Evolutionary conservation across 192 early-diverging fungal species (phyloP), one percentile per base, ranked within the genome.

Genomic region (Coemansia sp.): DNA sequence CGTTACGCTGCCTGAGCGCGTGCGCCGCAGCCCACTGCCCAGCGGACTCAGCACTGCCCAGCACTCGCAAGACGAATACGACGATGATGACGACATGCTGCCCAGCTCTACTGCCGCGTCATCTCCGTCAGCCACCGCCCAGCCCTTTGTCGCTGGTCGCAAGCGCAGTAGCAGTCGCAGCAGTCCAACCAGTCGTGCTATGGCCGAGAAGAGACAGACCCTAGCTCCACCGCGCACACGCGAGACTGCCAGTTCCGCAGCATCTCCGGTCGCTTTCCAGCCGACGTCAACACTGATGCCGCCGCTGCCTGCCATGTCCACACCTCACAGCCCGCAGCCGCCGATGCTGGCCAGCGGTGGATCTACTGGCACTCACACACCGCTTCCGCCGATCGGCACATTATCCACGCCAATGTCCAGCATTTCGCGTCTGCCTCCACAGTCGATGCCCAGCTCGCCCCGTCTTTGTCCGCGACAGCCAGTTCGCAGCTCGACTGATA

Each of bases 381-480:
- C 67, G 54, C 60, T 69, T 35, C 67, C 67, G 49, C 61, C 67
- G 14, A 63, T 69, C 27, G 67, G 67, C 38, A 24, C 59, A 48
- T 49, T 69, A 16, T 38, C 38, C 19, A 20, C 51, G 51, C 52
- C 9, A 14, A 14, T 45, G n/a, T 2, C 8, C 47, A 20, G 47
- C 47, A 19, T n/a, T 5, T 24, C 43, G 18, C 58, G 58, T n/a
- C n/a, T 61, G 4, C 61, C 67, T 1, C 56, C 76, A 10, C 76
- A 79, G 61, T 79, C 76, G 24, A 69, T 79, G 71, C 76, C 76
- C 49, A 79, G 51, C 61, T 79, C 76, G 49, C 76, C 76, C n/a
- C 69, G 54, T 43, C 43, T 70, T 50, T 62, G 61, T 16, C 61
- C 68, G 49, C 61, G 57, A 37, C 53, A 35, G 49, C 50, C 23